A percentile compares a stretch with the other conserved stretches of the same genome.
These are phyloP conservation scores for Eleusine indica DNA, from an alignment of 176 grass and related monocot genomes.

Conservation along the genomic window DNA sequence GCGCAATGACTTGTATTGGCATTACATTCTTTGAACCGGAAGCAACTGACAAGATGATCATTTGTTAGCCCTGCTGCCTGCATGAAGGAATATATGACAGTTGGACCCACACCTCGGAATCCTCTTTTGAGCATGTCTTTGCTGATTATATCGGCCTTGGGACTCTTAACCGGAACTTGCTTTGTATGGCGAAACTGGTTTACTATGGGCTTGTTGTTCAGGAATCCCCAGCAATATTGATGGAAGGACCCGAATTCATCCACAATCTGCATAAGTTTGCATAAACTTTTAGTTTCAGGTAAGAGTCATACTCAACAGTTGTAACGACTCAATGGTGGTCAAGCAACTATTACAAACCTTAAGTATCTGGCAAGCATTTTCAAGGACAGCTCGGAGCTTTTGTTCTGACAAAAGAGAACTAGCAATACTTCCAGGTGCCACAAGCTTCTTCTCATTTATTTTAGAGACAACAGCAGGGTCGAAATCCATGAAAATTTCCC, in stretches of 20 bases:
- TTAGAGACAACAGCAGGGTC: constrained; percentile 64
- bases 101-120: constrained; percentile 77
- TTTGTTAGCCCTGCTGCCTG: constrained; percentile 88
- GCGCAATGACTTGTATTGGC: constrained; percentile 19
- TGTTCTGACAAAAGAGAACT: constrained; percentile 82
- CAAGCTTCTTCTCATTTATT: constrained; percentile 82
- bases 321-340: neutral
- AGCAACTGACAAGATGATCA: constrained; percentile 86
- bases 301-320: neutral
- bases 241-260: constrained; percentile 88
- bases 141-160: constrained; percentile 91
- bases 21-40: constrained; percentile 70
- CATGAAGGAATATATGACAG: constrained; percentile 92
- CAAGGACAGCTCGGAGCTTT: constrained; percentile 74
- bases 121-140: constrained; percentile 87
- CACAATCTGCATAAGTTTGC: constrained; percentile 55
- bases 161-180: constrained; percentile 83
- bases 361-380: constrained; percentile 75
- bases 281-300: constrained; percentile 31
- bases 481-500: constrained; percentile 83
- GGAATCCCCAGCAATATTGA: constrained; percentile 86
- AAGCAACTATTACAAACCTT: constrained; percentile 57
- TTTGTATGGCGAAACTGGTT: constrained; percentile 70
- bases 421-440: constrained; percentile 54
- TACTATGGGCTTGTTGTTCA: constrained; percentile 75